phyloP scores from a whole-genome alignment of 1,284 basidiomycete genomes.

The Omphalotus olearius region DNA sequence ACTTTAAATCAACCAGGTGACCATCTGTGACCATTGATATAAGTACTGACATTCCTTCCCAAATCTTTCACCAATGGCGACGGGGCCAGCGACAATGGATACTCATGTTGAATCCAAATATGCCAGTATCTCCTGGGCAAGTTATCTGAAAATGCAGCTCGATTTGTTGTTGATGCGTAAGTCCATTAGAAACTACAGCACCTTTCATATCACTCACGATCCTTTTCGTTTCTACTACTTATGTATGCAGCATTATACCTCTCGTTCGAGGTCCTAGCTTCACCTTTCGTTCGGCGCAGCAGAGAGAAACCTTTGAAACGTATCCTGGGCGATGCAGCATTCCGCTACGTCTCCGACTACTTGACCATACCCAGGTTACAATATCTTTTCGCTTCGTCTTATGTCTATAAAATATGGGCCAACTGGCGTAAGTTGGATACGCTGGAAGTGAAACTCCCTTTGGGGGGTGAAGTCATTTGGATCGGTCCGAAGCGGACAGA shows the following conservation, averaged over 20 bases:
- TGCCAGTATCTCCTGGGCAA: not conserved
- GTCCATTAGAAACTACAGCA: not conserved
- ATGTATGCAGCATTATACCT: not conserved
- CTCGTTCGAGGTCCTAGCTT: not conserved
- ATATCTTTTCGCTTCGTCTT: constrained; percentile 4
- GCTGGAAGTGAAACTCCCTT: constrained; percentile 22
- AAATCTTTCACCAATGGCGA: too few relatives aligned
- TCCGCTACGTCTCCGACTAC: constrained; percentile 3
- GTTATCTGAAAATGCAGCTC: constrained; percentile 1
- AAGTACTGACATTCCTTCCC: too few relatives aligned
- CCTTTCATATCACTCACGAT: too few relatives aligned
- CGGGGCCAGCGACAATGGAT: too few relatives aligned
- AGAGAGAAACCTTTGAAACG: constrained; percentile 4
- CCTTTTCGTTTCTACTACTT: not conserved
- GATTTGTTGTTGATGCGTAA: not conserved
- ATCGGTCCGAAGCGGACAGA: constrained; percentile 22
- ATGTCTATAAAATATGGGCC: constrained; percentile 4
- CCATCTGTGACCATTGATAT: too few relatives aligned
- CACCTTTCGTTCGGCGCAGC: constrained; percentile 1
- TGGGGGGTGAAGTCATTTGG: constrained; percentile 24
- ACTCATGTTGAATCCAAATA: not conserved
- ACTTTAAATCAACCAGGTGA: too few relatives aligned
- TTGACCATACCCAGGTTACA: constrained; percentile 5
- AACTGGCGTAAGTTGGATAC: not conserved
- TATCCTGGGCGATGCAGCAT: constrained; percentile 2